Evolutionary conservation across 805 yeast genomes (phyloP).

Genomic region (Kodamaea neixiangensis): DNA sequence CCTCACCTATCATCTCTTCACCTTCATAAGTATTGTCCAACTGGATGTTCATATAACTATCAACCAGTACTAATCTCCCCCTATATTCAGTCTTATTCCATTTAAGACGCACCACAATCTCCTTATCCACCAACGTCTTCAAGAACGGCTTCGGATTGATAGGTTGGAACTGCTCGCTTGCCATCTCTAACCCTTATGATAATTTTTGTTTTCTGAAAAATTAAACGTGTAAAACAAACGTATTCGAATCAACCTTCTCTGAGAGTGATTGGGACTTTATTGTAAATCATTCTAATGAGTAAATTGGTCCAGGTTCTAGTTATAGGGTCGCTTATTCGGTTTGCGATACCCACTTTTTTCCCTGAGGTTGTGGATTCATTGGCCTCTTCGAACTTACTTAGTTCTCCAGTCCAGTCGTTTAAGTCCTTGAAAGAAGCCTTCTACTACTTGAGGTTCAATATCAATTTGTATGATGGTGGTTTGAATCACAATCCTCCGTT

Average conservation of each 20-base stretch:
- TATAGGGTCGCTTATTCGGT: constrained; percentile 35
- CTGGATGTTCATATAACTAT: constrained; percentile 90
- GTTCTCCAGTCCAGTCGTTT: constrained; percentile 76
- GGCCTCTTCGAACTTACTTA: constrained; percentile 53
- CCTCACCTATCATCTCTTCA: constrained; percentile 30
- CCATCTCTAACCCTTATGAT: background rate
- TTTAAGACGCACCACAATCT: constrained; percentile 77
- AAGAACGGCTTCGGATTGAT: constrained; percentile 90
- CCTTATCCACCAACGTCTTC: constrained; percentile 68
- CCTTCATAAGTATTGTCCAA: constrained; percentile 56
- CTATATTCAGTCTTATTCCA: constrained; percentile 89
- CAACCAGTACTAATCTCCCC: constrained; percentile 77
- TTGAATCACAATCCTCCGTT: constrained; percentile 86
- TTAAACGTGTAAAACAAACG: background rate
- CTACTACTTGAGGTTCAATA: constrained; percentile 43
- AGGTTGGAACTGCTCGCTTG: constrained; percentile 37
- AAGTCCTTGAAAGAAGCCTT: constrained; percentile 44
- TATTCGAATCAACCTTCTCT: background rate
- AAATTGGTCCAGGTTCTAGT: constrained; percentile 23
- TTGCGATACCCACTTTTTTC: constrained; percentile 35
- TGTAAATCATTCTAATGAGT: constrained; percentile 16
- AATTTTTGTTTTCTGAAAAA: background rate
- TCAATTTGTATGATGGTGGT: constrained; percentile 80
- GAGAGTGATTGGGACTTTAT: background rate
- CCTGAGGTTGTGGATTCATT: constrained; percentile 31